Evolutionary conservation across 257 asterid species (phyloP).

Genomic region (Scutellaria baicalensis): DNA sequence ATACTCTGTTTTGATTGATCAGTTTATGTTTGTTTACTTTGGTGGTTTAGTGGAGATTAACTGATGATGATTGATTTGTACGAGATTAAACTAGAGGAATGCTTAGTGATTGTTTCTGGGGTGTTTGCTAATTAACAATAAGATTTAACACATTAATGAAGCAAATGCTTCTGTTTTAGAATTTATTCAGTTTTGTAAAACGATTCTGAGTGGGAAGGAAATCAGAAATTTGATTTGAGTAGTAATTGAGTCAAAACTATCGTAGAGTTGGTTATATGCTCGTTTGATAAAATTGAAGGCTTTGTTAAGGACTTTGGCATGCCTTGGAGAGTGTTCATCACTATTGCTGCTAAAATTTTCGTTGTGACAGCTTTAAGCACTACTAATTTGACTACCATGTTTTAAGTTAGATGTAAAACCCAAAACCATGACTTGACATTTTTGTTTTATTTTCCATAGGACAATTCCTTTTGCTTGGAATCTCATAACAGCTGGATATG

Average conservation of each 20-base stretch:
- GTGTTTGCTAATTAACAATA: neutral
- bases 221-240: neutral
- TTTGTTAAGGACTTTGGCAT: neutral
- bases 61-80: neutral
- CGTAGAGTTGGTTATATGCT: neutral
- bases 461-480: constrained; percentile 97
- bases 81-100: neutral
- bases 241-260: neutral
- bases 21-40: too few species aligned
- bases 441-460: constrained; percentile 35
- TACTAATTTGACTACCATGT: neutral
- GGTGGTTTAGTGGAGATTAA: neutral
- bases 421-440: neutral
- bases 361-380: neutral
- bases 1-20: too few species aligned
- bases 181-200: neutral
- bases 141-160: neutral
- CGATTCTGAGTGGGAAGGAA: neutral
- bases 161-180: constrained; percentile 1
- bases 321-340: neutral
- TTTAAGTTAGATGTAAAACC: neutral
- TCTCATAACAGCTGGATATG: constrained; percentile 85
- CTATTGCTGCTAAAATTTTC: neutral
- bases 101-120: too few species aligned
- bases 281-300: neutral